Evolutionary conservation across 1,284 basidiomycete species (phyloP).

Genomic region (Neonothopanus nambi): DNA sequence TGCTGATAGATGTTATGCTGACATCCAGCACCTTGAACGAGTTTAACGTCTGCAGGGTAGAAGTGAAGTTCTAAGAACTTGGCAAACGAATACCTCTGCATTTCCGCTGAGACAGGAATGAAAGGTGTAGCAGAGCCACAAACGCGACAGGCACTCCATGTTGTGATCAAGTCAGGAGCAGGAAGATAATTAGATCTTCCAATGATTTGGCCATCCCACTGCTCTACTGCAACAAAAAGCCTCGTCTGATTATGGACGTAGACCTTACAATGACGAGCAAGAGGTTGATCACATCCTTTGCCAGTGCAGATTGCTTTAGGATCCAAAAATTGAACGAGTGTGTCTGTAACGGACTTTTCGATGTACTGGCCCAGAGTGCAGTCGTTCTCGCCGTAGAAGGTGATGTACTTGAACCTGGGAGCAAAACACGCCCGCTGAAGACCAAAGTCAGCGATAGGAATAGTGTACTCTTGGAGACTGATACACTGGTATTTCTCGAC

Average conservation of each 20-base stretch:
- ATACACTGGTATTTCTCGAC: constrained; percentile 95
- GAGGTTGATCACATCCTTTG: constrained; percentile 81
- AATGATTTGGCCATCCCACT: constrained; percentile 79
- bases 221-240: constrained; percentile 84
- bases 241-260: constrained; percentile 89
- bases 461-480: constrained; percentile 71
- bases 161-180: constrained; percentile 78
- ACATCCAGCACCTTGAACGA: constrained; percentile 84
- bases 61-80: constrained; percentile 93
- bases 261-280: constrained; percentile 84
- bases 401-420: constrained; percentile 73
- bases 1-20: constrained; percentile 94
- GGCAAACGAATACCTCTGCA: constrained; percentile 91
- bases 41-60: constrained; percentile 82
- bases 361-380: constrained; percentile 92
- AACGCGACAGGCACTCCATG: constrained; percentile 89
- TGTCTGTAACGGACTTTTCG: constrained; percentile 76
- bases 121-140: constrained; percentile 86
- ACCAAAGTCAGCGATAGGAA: constrained; percentile 70
- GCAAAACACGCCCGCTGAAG: constrained; percentile 68
- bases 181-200: constrained; percentile 50
- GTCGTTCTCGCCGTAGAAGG: constrained; percentile 93
- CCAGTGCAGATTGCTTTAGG: constrained; percentile 77
- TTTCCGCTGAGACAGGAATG: constrained; percentile 89
- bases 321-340: constrained; percentile 65